Conservation (phyloP, 345 rosid genomes). For the Gossypioides kirkii region DNA sequence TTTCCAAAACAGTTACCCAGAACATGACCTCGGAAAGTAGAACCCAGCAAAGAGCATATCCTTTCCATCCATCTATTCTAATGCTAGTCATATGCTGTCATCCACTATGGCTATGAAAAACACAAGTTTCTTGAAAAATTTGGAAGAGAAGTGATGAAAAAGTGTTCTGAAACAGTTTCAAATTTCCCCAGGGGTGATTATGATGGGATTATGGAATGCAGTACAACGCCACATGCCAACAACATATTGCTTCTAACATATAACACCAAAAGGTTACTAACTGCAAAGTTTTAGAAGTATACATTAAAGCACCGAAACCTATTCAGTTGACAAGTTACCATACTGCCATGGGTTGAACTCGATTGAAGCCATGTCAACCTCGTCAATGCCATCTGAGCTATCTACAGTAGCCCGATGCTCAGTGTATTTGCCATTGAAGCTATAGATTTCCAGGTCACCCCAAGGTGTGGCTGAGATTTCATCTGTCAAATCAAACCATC, state of each 20-base stretch:
- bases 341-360: conserved; percentile 83
- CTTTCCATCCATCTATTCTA: not conserved
- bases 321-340: conserved; percentile 47
- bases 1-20: not conserved
- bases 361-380: conserved; percentile 34
- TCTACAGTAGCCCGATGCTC: conserved; percentile 48
- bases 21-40: not conserved
- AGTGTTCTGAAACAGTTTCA: not conserved
- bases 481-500: conserved; percentile 70
- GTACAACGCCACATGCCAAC: conserved; percentile 6
- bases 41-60: not conserved
- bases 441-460: conserved; percentile 71
- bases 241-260: conserved; percentile 4
- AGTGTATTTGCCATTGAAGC: conserved; percentile 53
- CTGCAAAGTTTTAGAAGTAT: conserved; percentile 12
- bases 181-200: conserved; percentile 15
- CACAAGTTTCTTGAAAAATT: not conserved
- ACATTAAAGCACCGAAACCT: conserved; percentile 15
- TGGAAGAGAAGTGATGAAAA: not conserved
- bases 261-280: conserved; percentile 16
- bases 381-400: conserved; percentile 31
- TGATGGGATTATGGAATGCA: conserved; percentile 2
- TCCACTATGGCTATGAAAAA: not conserved
- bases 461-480: conserved; percentile 64
- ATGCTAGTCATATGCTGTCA: not conserved